Conservation (phyloP, 1,284 basidiomycete genomes). For the Microbotryomycetes sp. region DNA sequence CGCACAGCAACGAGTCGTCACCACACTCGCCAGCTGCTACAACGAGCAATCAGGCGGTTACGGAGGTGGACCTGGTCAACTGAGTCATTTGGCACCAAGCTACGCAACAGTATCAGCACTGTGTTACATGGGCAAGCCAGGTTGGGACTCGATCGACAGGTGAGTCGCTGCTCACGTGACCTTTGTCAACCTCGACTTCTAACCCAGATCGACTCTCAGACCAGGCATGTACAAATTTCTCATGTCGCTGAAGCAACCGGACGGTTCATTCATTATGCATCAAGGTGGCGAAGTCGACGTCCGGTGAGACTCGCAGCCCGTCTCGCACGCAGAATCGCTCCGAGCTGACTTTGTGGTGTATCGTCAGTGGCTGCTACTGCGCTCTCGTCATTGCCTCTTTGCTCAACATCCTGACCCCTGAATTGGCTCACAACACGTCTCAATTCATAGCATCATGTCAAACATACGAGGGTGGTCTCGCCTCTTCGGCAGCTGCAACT, state of each 20-base stretch:
- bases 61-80: constrained; percentile 75
- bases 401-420: constrained; percentile 77
- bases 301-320: constrained; percentile 51
- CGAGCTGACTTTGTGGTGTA: not conserved
- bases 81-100: constrained; percentile 79
- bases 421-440: constrained; percentile 57
- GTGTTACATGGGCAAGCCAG: constrained; percentile 58
- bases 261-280: constrained; percentile 90
- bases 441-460: constrained; percentile 61
- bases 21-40: constrained; percentile 69
- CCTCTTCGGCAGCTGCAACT: constrained; percentile 69
- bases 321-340: constrained; percentile 29
- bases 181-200: too few relatives aligned
- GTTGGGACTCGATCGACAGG: constrained; percentile 44
- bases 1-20: constrained; percentile 65
- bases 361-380: constrained; percentile 63
- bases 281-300: constrained; percentile 88
- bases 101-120: constrained; percentile 82
- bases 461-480: constrained; percentile 96
- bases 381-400: constrained; percentile 63
- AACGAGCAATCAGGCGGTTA: constrained; percentile 81
- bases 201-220: constrained; percentile 56
- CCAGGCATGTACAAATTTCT: constrained; percentile 79
- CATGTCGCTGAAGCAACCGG: constrained; percentile 83
- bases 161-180: constrained; percentile 8